Base-by-base conservation (phyloP, 2,329 filamentous ascomycete species). In the Trichoderma sp. region DNA sequence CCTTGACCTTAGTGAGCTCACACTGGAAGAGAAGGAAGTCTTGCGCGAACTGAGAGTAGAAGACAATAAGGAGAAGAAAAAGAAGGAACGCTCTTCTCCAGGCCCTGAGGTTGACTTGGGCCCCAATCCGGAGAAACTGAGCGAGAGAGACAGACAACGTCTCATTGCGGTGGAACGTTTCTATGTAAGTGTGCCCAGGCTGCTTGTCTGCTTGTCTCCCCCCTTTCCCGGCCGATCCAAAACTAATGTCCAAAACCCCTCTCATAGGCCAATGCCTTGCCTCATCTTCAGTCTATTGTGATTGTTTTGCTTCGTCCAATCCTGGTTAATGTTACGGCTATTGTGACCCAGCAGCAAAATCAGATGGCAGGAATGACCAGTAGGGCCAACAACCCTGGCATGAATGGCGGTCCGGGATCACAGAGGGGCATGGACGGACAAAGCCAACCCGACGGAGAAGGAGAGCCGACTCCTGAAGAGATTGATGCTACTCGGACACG, bases 291-390 rank as follows among this genome's bases (percentile, higher is more conserved):
- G 77, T 98, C 95, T 1, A 83, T 98, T 16, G 91, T 97, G 4
- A 97, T 98, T 74, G 94, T 98, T 5, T 85, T 98, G 49, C 86
- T 98, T 73, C 97, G 96, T 78, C 92, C 94, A 16, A 91, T 98
- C 53, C 82, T 98, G 70, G 87, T 91, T 47, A 96, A 96, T 76
- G 93, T 97, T 58, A 96, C 93, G 33, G 91, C 93, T n/a, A 86
- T 96, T 68, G 90, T 95, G 65, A 83, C 89, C 14, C 88, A 69
- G 58, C 68, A 70, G 43, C 68, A 70, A 29, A 77, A 77, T 58
- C 83, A 83, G 71, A 81, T 80, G 71, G 81, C 82, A n/a, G 80
- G 80, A 7, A 81, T 82, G 69, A 74, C 76, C 14, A 80, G 80
- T 37, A 78, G 74, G 73, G 77, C 76, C 10, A 78, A 78, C 66